phyloP scores from a whole-genome alignment of 192 early-diverging fungal genomes.

The Rhizophagus clarus region DNA sequence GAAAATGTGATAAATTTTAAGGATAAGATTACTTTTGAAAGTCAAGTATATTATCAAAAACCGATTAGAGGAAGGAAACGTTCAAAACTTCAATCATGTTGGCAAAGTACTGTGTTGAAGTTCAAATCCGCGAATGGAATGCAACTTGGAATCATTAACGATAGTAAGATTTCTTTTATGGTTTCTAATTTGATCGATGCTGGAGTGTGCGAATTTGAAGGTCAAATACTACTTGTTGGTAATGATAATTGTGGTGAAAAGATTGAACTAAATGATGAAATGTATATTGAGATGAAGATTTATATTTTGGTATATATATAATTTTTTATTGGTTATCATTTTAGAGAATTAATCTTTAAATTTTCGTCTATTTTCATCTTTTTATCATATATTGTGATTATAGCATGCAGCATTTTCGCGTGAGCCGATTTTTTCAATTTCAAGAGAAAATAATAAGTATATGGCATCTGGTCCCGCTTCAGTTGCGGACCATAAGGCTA shows the following conservation, averaged over 20 bases:
- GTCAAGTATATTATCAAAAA: not conserved
- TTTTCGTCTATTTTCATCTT: not conserved
- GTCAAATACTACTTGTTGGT: constrained; percentile 37
- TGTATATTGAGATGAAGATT: not conserved
- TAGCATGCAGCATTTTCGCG: constrained; percentile 43
- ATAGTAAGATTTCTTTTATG: not conserved
- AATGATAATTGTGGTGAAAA: constrained; percentile 32
- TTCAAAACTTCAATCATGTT: not conserved
- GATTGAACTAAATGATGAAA: constrained; percentile 37
- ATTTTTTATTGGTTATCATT: not conserved
- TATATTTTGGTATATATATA: not conserved
- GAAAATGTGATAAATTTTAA: not conserved
- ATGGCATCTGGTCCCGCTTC: not conserved
- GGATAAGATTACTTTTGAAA: not conserved
- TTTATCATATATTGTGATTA: constrained; percentile 35
- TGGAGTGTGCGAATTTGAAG: constrained; percentile 48
- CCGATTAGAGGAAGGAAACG: not conserved
- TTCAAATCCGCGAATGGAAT: not conserved
- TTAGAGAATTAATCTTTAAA: no score
- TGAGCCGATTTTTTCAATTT: constrained; percentile 31
- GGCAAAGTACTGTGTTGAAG: not conserved
- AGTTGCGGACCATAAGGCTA: not conserved
- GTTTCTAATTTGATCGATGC: constrained; percentile 53
- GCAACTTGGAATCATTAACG: not conserved
- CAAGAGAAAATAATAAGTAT: constrained; percentile 1